phyloP scores from a whole-genome alignment of 208 protist species.

The Trypanosoma cruzi region DNA sequence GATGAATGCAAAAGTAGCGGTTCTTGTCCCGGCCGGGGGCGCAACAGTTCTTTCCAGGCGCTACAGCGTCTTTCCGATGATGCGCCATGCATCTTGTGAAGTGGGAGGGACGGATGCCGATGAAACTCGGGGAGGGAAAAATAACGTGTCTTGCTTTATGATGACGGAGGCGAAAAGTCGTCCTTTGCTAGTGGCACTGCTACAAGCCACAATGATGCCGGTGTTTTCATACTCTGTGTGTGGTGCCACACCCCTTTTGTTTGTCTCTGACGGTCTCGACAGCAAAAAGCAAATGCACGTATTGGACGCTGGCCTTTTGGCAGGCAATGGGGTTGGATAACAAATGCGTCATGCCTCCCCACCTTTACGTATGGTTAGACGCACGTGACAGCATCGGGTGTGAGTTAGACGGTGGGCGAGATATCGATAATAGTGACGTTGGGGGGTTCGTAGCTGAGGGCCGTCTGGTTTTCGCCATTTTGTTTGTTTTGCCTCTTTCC shows the following conservation, averaged over 20 bases:
- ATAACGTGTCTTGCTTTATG: not conserved
- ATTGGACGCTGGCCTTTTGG: not conserved
- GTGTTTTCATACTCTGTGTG: slow-evolving; percentile 18
- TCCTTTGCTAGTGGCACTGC: slow-evolving; percentile 5
- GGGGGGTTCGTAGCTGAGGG: not conserved
- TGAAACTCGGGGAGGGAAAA: not conserved
- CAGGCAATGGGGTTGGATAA: not conserved
- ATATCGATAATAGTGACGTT: not conserved
- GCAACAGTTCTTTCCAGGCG: slow-evolving; percentile 11
- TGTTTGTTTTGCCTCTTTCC: not conserved
- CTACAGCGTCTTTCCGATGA: slow-evolving; percentile 10
- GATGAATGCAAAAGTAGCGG: not conserved
- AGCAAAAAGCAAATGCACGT: not conserved
- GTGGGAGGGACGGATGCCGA: not conserved
- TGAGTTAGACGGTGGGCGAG: not conserved
- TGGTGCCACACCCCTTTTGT: slow-evolving; percentile 5
- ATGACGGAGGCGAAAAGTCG: not conserved
- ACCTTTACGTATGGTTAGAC: not conserved
- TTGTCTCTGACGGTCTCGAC: not conserved
- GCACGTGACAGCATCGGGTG: not conserved
- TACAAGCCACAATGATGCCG: slow-evolving; percentile 13
- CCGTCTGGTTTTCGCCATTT: not conserved
- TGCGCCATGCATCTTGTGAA: not conserved
- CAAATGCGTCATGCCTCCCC: not conserved
- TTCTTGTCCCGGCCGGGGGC: slow-evolving; percentile 6